Conservation (phyloP, 345 rosid genomes). For the Syzygium grande region DNA sequence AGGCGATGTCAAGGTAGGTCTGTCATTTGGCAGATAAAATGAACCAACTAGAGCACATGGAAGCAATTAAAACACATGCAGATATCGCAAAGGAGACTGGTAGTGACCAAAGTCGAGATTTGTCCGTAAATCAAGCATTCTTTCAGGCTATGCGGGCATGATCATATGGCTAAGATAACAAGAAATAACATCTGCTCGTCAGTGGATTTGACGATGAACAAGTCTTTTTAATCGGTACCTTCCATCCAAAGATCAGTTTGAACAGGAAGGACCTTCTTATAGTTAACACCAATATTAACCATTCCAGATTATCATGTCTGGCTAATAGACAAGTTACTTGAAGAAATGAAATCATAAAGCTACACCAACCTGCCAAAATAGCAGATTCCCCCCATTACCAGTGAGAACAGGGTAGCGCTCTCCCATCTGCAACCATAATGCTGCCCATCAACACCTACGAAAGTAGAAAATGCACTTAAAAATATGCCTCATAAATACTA, state of each 20-base stretch:
- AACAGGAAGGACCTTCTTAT: background rate
- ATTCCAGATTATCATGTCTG: background rate
- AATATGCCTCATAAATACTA: background rate
- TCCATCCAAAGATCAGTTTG: background rate
- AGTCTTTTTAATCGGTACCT: background rate
- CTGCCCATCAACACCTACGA: constrained; percentile 21
- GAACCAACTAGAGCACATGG: background rate
- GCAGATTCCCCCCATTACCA: constrained; percentile 73
- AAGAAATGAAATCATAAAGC: background rate
- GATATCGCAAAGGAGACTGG: background rate
- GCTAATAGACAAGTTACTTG: background rate
- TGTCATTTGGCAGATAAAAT: background rate
- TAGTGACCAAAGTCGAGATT: background rate
- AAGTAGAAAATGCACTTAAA: constrained; percentile 5
- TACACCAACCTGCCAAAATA: constrained; percentile 76
- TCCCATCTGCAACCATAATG: constrained; percentile 80
- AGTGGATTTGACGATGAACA: background rate
- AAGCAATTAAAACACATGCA: background rate
- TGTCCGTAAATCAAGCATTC: background rate
- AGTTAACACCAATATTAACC: background rate
- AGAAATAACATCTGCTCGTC: background rate
- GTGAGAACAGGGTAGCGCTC: constrained; percentile 66
- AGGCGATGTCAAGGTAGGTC: background rate
- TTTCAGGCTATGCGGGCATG: background rate
- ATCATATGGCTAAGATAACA: background rate